Conservation (phyloP, 345 rosid species). For the Excoecaria agallocha region DNA sequence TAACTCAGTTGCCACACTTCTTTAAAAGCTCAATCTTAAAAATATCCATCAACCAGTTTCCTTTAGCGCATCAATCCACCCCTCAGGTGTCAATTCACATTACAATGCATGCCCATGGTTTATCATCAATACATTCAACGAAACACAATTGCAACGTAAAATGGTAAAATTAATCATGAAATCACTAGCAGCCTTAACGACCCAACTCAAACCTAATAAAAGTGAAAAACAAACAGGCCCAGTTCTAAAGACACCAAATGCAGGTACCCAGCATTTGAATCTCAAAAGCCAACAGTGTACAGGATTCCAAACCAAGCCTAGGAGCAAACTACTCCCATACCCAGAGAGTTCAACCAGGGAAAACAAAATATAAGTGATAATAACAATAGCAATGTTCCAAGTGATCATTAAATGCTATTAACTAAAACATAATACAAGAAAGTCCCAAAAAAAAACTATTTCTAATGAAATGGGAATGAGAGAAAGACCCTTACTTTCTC, state of each 20-base stretch:
- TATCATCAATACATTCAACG: not conserved
- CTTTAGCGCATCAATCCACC: not conserved
- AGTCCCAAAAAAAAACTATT: not conserved
- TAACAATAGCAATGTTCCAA: not conserved
- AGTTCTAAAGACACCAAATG: not conserved
- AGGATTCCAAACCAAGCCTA: not conserved
- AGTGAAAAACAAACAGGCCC: not conserved
- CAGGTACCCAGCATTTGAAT: constrained; percentile 17
- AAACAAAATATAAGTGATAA: not conserved
- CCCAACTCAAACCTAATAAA: not conserved
- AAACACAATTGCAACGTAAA: no score
- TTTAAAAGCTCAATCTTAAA: not conserved
- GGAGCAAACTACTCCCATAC: not conserved
- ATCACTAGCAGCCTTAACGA: not conserved
- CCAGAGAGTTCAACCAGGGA: not conserved
- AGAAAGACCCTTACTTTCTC: constrained; percentile 54
- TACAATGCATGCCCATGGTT: not conserved
- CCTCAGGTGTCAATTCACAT: not conserved
- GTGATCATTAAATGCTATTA: not conserved
- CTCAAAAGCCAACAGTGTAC: not conserved
- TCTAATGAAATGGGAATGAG: not conserved
- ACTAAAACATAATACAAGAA: not conserved
- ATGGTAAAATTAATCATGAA: not conserved
- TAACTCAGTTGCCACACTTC: not conserved
- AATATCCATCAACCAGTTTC: not conserved